Evolutionary conservation across 345 rosid genomes (phyloP).

Genomic region (thale cress (Arabidopsis thaliana)): DNA sequence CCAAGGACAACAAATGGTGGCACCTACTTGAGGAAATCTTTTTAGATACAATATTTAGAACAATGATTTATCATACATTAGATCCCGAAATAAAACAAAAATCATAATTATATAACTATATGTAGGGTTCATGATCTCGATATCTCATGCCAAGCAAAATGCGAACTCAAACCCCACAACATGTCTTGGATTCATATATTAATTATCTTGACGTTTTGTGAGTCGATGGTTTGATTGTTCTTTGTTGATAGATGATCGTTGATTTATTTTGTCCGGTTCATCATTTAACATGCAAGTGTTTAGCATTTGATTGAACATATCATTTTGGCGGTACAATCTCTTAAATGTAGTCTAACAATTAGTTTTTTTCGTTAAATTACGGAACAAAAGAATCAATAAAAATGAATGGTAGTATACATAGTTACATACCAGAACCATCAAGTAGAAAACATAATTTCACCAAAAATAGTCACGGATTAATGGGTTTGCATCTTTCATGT

Average conservation of each 20-base stretch:
- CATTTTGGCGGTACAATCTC: neutral
- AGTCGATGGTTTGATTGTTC: conserved; percentile 14
- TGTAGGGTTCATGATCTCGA: conserved; percentile 28
- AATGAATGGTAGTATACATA: neutral
- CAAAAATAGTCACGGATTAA: neutral
- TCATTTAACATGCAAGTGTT: conserved; percentile 27
- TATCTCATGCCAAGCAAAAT: conserved; percentile 15
- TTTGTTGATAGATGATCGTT: conserved; percentile 26
- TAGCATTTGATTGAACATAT: conserved; percentile 16
- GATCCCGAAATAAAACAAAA: conserved; percentile 8
- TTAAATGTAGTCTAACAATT: neutral
- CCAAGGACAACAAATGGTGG: conserved; percentile 53
- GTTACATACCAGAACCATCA: neutral
- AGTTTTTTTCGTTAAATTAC: neutral
- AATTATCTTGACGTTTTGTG: conserved; percentile 16
- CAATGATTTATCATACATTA: conserved; percentile 25
- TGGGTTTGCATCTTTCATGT: neutral
- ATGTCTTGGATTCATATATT: conserved; percentile 28
- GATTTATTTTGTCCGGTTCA: conserved; percentile 22
- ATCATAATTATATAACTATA: neutral
- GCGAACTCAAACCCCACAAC: conserved; percentile 36
- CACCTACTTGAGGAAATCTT: conserved; percentile 76
- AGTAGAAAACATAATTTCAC: neutral
- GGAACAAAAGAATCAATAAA: conserved; percentile 1
- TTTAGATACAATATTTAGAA: conserved; percentile 44